Conservation (phyloP, 2,329 filamentous ascomycete species). For the Dothistroma pini region DNA sequence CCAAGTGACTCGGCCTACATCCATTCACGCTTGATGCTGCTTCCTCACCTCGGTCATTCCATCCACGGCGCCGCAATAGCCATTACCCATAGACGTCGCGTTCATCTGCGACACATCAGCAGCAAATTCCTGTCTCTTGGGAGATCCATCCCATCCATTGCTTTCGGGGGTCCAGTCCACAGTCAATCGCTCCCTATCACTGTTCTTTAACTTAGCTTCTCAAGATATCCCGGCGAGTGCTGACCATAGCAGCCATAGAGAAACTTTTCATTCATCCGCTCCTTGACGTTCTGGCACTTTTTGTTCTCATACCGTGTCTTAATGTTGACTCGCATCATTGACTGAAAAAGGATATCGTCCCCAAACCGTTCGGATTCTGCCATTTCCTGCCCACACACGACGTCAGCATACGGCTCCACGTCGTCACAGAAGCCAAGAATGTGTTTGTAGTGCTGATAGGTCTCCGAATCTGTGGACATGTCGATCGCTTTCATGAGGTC, state of each 20-base stretch:
- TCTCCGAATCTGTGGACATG: neutral
- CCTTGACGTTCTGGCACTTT: neutral
- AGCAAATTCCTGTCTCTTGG: too few relatives aligned
- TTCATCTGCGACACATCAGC: too few relatives aligned
- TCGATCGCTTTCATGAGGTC: constrained; percentile 12
- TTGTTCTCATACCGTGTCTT: neutral
- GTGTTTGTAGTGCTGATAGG: constrained; percentile 14
- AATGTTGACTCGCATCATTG: neutral
- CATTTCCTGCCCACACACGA: neutral
- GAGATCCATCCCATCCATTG: too few relatives aligned
- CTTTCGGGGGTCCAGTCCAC: too few relatives aligned
- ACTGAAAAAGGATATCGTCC: neutral
- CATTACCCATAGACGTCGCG: too few relatives aligned
- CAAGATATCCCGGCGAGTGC: constrained; percentile 6
- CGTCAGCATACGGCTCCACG: neutral
- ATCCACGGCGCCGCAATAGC: too few relatives aligned
- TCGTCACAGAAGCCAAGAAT: constrained; percentile 1
- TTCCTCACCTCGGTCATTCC: too few relatives aligned
- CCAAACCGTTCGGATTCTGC: neutral
- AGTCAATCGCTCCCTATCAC: too few relatives aligned
- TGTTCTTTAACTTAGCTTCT: neutral
- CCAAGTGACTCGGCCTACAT: too few relatives aligned
- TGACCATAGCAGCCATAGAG: constrained; percentile 16
- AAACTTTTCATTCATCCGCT: constrained; percentile 16
- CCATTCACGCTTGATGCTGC: too few relatives aligned